A percentile compares a stretch with the other conserved stretches of the same genome.
Conservation (phyloP, 2,329 filamentous ascomycete genomes). For the Thermothelomyces thermophilus region DNA sequence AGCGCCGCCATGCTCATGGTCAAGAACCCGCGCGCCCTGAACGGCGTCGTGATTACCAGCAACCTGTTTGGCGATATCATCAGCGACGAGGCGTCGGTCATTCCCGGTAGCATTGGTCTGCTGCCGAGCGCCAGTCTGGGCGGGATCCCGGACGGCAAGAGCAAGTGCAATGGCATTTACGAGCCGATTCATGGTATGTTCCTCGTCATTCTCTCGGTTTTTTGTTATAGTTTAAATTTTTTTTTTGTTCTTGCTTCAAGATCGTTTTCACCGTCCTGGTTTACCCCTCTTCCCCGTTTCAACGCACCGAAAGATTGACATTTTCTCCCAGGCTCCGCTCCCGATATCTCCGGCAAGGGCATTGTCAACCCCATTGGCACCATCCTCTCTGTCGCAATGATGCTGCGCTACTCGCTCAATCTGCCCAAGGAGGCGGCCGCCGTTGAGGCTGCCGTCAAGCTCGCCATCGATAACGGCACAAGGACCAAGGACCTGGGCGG, state of each 20-base stretch:
- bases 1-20: constrained; percentile 97
- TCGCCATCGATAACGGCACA: constrained; percentile 70
- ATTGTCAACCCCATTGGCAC: constrained; percentile 90
- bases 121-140: constrained; percentile 82
- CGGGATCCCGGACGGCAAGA: constrained; percentile 78
- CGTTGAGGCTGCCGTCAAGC: constrained; percentile 74
- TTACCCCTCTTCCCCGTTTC: neutral
- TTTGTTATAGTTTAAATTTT: neutral
- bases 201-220: neutral
- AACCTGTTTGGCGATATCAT: constrained; percentile 97
- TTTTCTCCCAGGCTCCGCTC: constrained; percentile 66
- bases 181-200: constrained; percentile 86
- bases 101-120: constrained; percentile 83
- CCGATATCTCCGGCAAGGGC: constrained; percentile 86
- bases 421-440: constrained; percentile 69
- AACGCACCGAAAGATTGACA: neutral
- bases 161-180: constrained; percentile 86
- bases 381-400: constrained; percentile 89
- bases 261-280: no score
- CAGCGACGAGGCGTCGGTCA: constrained; percentile 88
- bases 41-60: constrained; percentile 86
- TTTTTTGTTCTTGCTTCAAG: neutral
- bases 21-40: constrained; percentile 82
- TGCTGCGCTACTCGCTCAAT: constrained; percentile 87
- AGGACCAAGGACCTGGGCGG: constrained; percentile 84